Conservation (phyloP, 2,329 filamentous ascomycete species). For the Microsporum audouinii region DNA sequence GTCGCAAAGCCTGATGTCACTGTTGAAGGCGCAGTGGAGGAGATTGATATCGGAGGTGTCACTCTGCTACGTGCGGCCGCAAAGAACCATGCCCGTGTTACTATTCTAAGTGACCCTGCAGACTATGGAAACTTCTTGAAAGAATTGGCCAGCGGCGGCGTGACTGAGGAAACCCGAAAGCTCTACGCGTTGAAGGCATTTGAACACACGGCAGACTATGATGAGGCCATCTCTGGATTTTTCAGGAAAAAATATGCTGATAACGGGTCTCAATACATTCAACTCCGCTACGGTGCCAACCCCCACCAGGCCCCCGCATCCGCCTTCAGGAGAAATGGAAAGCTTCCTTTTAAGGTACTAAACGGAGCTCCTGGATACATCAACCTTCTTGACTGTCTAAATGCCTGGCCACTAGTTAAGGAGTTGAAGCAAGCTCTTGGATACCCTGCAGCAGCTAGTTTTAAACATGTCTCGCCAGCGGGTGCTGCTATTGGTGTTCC, state of each 20-base stretch:
- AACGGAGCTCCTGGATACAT: constrained; percentile 87
- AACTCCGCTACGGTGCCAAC: constrained; percentile 90
- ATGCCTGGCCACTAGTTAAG: constrained; percentile 94
- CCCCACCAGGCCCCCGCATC: constrained; percentile 96
- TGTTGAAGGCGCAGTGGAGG: constrained; percentile 90
- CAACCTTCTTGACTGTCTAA: constrained; percentile 90
- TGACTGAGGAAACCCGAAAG: constrained; percentile 75
- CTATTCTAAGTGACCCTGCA: constrained; percentile 83
- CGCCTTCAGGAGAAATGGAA: constrained; percentile 60
- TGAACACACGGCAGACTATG: constrained; percentile 95
- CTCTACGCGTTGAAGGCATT: constrained; percentile 94
- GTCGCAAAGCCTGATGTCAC: constrained; percentile 95
- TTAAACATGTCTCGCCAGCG: constrained; percentile 97
- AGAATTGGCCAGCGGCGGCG: constrained; percentile 67
- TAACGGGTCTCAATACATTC: constrained; percentile 68
- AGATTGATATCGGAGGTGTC: constrained; percentile 97
- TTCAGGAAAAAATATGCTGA: constrained; percentile 95
- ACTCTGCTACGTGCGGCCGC: constrained; percentile 91
- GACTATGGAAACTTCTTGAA: constrained; percentile 92
- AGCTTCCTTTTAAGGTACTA: constrained; percentile 89
- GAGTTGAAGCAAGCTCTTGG: constrained; percentile 83
- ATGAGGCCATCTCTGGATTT: constrained; percentile 86
- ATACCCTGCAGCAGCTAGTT: constrained; percentile 84
- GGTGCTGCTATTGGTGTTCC: constrained; percentile 89
- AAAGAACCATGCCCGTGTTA: constrained; percentile 94